These are phyloP conservation scores for Sisymbrium irio DNA, from an alignment of 345 rosid species.

Conservation along the genomic window DNA sequence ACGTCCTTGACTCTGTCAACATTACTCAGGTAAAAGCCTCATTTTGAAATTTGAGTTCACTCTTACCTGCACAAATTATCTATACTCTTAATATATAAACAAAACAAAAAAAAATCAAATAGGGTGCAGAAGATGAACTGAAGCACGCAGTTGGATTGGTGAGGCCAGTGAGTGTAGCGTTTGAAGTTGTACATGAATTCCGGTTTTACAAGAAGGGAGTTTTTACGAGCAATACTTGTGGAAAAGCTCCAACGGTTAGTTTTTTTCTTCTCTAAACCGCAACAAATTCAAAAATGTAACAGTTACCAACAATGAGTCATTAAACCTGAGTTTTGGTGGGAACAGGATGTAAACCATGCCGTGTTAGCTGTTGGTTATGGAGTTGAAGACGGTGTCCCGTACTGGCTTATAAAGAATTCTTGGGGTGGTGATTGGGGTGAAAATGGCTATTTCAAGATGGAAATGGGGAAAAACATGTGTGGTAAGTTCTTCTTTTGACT, in stretches of 20 bases:
- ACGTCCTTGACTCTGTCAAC: constrained; percentile 65
- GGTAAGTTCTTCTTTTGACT: constrained; percentile 52
- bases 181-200: constrained; percentile 60
- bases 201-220: constrained; percentile 72
- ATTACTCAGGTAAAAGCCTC: constrained; percentile 60
- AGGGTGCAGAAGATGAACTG: constrained; percentile 91
- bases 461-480: constrained; percentile 89
- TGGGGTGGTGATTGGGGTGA: constrained; percentile 81
- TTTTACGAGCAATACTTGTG: constrained; percentile 61
- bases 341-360: constrained; percentile 93
- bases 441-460: constrained; percentile 86
- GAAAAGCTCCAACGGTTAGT: constrained; percentile 62
- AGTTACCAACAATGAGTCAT: not conserved
- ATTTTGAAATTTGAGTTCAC: not conserved
- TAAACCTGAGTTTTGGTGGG: not conserved
- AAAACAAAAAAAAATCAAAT: not conserved
- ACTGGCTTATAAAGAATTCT: constrained; percentile 91
- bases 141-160: constrained; percentile 76
- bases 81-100: not conserved
- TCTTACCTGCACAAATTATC: not conserved
- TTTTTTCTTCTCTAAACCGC: not conserved
- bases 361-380: constrained; percentile 91
- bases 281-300: too few species aligned
- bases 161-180: constrained; percentile 91
- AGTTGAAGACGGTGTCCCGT: constrained; percentile 65